Base-by-base conservation (phyloP, 208 protist genomes). In the Angomonas ambiguus region DNA sequence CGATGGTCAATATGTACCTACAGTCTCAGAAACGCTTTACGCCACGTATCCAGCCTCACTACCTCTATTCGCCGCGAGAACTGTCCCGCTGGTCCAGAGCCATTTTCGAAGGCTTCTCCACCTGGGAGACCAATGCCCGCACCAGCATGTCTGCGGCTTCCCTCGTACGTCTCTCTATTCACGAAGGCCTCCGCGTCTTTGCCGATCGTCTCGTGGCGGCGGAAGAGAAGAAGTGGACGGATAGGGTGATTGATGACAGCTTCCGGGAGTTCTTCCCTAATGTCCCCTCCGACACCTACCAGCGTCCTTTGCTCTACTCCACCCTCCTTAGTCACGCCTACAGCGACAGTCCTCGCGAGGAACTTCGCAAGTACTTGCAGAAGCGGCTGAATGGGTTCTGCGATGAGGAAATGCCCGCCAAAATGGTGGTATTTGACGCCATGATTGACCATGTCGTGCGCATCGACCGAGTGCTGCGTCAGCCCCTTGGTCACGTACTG, bases 21-120 rank as follows among this genome's bases (percentile, higher is more conserved):
- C 64, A 60, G n/a, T 98, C 92, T 1, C 97, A 99, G 80, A 64
- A 85, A 38, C 86, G 74, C 27, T 99, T 99, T 79, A 98, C 92
- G 0, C 82, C 96, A 8, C 85, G 97, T 62, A 88, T 97, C 66
- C 95, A 99, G 69, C 92, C 93, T 33, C 98, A 99, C 80, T 99
- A 99, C 84, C 87, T 99, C 42, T 99, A 99, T 91, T 98, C 91
- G 20, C 98, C 98, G 1, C 90, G 98, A 69, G 98, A 99, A 77
- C 85, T 99, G 11, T 97, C 96, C 20, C 93, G 98, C 28, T 99
- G 98, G 98, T 82, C 92, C 24, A 91, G 98, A n/a, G 97, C 98
- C 20, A 71, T 99, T n/a, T 86, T 97, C 63, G 94, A 98, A 71
- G 97, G 85, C 30, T 64, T 99, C 32, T 72, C 88, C 67, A 89